Evolutionary conservation across 1,284 basidiomycete genomes (phyloP), one percentile per base, ranked within the genome.

Genomic region (Tetrapyrgos nigripes): DNA sequence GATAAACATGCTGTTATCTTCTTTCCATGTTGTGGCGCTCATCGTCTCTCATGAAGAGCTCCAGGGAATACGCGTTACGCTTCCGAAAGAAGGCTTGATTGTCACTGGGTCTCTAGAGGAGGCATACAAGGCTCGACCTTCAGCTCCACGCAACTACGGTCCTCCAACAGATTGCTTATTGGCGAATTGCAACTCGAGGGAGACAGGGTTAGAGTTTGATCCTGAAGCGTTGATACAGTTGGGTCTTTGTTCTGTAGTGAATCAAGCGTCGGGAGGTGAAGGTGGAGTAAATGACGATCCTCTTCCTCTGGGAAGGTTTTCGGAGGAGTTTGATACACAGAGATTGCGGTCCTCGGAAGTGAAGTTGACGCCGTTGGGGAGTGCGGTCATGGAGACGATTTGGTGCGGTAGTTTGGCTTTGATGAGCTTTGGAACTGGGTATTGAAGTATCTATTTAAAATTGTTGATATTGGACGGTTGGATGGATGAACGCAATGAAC

Each of bases 331-430:
- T 27, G 59, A 57, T 28, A 35, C 50, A 8, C 50, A 61, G 13
- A 50, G n/a, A n/a, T n/a, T n/a, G n/a, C n/a, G 50, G 48, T 35
- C 37, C 10, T 19, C 51, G 35, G 50, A 33, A 24, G 59, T 61
- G 19, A 61, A 55, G 31, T 23, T 61, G 31, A 57, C 59, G n/a
- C 33, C 55, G 11, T 50, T 61, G 17, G 59, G 59, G 14, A 55
- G 23, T 40, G 59, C 59, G 5, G 55, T 61, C 9, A 53, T 57
- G 55, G 59, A 61, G 29, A 57, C 58, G 59, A 52, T 61, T 2
- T 61, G 59, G 59, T 33, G 49, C 28, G 59, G 59, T 14, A 52
- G 55, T 4, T 54, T 61, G 27, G 59, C 59, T 37, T 45, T 61
- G 52, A 57, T 52, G 9, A 61, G 59, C 31, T 61, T 61, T 51